Evolutionary conservation across 164 flowering plant genomes (phyloP), one percentile per base, ranked within the genome.

Genomic region (Dillenia turbinata): DNA sequence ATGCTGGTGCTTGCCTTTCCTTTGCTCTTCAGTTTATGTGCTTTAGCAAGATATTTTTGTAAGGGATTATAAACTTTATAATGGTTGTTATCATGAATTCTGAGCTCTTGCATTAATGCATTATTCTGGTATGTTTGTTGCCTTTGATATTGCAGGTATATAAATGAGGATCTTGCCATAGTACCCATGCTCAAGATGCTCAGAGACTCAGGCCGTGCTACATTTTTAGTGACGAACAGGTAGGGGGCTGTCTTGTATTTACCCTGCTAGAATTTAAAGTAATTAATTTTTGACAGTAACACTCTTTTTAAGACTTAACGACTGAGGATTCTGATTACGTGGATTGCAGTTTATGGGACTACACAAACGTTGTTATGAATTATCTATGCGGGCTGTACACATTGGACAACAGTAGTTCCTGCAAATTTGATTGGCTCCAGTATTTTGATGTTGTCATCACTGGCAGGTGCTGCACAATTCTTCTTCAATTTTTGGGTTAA

Each of bases 201-300:
- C 22, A 76, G 89, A 67, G 95, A 87, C 66, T 90, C 97, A 71
- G 93, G 96, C 6, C 92, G 96, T 53, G 71, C 93, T 17, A 87
- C 86, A 61, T 94, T 94, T 76, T 75, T 94, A 79, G 93, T 91
- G 72, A 94, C 99, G 69, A 94, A 94, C 72, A 94, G 99, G 99
- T 89, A 73, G 13, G 9, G 13, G 4, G 45, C 14, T 52, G 60
- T 45, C 9, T 64, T 57, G 44, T 54, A 48, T 59, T 49, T 58
- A 52, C 14, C 44, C 45, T 60, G 65, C 15, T 40, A 33, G 49
- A 24, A 49, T 33, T 33, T 33, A 6, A 33, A 33, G 40, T 33
- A 6, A 6, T 33, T 33, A 33, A 33, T 33, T 33, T 33, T 33
- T 6, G 6, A 33, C 7, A 33, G 40, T 33, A 33, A 33, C 40